These are phyloP conservation scores for Lathyrus sativus DNA, from an alignment of 306 rosid species.

Conservation along the genomic window DNA sequence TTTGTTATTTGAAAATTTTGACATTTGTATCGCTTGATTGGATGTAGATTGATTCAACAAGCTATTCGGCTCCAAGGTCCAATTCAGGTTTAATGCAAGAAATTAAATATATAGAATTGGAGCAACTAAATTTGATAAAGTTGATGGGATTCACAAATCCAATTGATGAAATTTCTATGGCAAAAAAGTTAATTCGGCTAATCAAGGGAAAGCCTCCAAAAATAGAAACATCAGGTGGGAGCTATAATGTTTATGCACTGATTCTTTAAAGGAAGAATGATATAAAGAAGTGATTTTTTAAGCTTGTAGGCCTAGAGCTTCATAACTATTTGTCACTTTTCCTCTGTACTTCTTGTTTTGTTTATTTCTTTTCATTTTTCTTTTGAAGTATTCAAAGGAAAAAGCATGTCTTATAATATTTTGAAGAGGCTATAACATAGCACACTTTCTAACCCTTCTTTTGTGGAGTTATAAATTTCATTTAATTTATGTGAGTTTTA, in stretches of 20 bases:
- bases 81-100: slow-evolving; percentile 31
- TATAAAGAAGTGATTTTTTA: neutral
- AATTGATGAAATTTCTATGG: slow-evolving; percentile 46
- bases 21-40: neutral
- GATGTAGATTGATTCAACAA: slow-evolving; percentile 52
- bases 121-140: slow-evolving; percentile 50
- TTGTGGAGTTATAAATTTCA: too few relatives aligned
- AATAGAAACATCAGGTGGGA: slow-evolving; percentile 49
- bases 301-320: too few relatives aligned
- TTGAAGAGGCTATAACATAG: too few relatives aligned
- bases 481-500: too few relatives aligned
- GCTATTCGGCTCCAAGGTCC: slow-evolving; percentile 34
- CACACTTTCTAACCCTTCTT: too few relatives aligned
- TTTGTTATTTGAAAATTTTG: slow-evolving; percentile 21
- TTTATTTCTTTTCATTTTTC: too few relatives aligned
- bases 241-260: neutral
- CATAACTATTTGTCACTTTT: too few relatives aligned
- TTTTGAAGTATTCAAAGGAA: too few relatives aligned
- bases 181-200: slow-evolving; percentile 33
- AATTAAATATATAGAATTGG: slow-evolving; percentile 36
- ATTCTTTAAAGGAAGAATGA: slow-evolving; percentile 25
- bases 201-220: too few relatives aligned
- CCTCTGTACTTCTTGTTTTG: too few relatives aligned
- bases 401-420: too few relatives aligned
- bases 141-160: slow-evolving; percentile 49